Evolutionary conservation across 2,329 filamentous ascomycete genomes (phyloP).

Genomic region (Huntiella savannae): DNA sequence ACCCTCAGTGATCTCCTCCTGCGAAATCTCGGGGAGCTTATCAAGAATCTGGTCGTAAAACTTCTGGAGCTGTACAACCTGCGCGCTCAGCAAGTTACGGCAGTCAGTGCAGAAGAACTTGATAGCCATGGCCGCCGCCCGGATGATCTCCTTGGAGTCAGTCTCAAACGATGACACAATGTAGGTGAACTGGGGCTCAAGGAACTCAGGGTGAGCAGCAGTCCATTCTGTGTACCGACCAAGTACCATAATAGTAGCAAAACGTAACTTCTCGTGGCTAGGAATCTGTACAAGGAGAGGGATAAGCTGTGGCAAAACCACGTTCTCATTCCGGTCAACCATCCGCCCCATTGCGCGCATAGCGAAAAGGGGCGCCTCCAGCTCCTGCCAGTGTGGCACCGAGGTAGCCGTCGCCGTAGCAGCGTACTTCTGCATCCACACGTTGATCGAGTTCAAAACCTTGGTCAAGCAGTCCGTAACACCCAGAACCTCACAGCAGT

Average conservation of each 20-base stretch:
- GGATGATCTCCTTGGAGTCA: constrained; percentile 72
- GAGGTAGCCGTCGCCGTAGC: constrained; percentile 50
- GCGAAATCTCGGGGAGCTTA: constrained; percentile 64
- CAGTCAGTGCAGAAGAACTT: constrained; percentile 97
- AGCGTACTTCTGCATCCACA: constrained; percentile 73
- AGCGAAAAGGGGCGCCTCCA: constrained; percentile 87
- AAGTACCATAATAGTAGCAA: constrained; percentile 94
- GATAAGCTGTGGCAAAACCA: constrained; percentile 79
- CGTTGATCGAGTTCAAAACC: constrained; percentile 65
- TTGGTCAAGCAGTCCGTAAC: constrained; percentile 81
- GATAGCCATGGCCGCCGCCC: constrained; percentile 81
- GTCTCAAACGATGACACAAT: constrained; percentile 87
- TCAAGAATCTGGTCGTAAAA: constrained; percentile 88
- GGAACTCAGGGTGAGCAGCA: constrained; percentile 73
- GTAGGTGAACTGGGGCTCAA: constrained; percentile 85
- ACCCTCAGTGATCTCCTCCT: constrained; percentile 92
- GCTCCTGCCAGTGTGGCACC: constrained; percentile 88
- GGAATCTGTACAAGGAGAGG: constrained; percentile 87
- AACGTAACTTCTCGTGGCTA: constrained; percentile 91
- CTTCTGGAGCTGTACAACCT: constrained; percentile 68
- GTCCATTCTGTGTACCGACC: constrained; percentile 98
- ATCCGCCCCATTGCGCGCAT: constrained; percentile 93
- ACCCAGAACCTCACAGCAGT: constrained; percentile 90
- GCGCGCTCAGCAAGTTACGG: constrained; percentile 63
- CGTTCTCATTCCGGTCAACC: constrained; percentile 74